A percentile compares a stretch with the other conserved stretches of the same genome.
phyloP scores from a whole-genome alignment of 1,284 basidiomycete genomes.

The Entoloma clypeatum region DNA sequence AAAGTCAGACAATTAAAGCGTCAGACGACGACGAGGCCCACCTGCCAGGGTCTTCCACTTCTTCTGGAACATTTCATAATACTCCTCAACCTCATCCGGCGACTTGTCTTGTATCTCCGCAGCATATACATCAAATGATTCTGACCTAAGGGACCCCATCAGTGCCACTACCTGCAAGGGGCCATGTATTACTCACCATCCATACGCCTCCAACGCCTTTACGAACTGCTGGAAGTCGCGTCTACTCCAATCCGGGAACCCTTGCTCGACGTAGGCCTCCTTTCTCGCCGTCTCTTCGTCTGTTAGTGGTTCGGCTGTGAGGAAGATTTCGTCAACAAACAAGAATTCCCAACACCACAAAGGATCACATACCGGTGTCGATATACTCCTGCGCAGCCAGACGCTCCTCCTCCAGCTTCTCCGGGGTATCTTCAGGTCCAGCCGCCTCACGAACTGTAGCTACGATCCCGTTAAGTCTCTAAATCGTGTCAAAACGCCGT shows the following conservation, averaged over 20 bases:
- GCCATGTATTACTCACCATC: conserved; percentile 61
- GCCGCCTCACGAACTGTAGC: conserved; percentile 70
- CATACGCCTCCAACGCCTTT: conserved; percentile 77
- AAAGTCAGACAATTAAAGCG: not conserved
- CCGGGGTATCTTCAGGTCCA: conserved; percentile 74
- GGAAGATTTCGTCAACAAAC: not conserved
- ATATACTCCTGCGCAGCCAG: conserved; percentile 83
- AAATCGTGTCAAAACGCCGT: conserved; percentile 1
- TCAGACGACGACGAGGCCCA: conserved; percentile 29
- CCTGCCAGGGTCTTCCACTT: conserved; percentile 86
- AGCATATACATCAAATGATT: conserved; percentile 75
- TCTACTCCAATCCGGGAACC: conserved; percentile 89
- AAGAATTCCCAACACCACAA: not conserved
- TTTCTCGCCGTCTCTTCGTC: conserved; percentile 83
- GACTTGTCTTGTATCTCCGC: conserved; percentile 87
- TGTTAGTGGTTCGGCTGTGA: conserved; percentile 77
- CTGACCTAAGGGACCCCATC: conserved; percentile 44
- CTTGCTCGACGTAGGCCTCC: conserved; percentile 72
- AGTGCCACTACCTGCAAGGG: not conserved
- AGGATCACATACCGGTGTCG: conserved; percentile 59
- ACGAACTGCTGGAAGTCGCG: conserved; percentile 94
- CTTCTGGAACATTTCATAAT: conserved; percentile 86
- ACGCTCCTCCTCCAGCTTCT: conserved; percentile 83
- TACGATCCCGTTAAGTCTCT: conserved; percentile 66
- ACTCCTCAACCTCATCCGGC: conserved; percentile 75